These are phyloP conservation scores for Chrysanthemum makinoi DNA, from an alignment of 129 eudicot genomes.

Conservation along the genomic window DNA sequence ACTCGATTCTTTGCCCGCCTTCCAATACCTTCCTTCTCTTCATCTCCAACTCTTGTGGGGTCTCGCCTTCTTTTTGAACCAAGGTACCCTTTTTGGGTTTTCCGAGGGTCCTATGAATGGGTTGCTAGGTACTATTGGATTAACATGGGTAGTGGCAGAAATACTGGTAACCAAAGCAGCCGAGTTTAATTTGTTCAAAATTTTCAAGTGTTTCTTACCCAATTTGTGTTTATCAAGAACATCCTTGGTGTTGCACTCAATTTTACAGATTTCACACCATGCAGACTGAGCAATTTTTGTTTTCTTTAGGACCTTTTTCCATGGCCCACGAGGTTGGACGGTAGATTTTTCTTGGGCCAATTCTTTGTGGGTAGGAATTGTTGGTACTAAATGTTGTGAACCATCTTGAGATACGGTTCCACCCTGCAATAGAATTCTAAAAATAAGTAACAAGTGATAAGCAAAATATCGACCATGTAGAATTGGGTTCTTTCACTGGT, in stretches of 20 bases:
- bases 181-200: slow-evolving; percentile 36
- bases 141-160: slow-evolving; percentile 19
- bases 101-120: slow-evolving; percentile 52
- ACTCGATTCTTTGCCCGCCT: slow-evolving; percentile 57
- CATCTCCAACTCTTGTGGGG: slow-evolving; percentile 45
- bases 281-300: slow-evolving; percentile 53
- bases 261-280: slow-evolving; percentile 71
- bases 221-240: slow-evolving; percentile 52
- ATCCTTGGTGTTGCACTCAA: slow-evolving; percentile 51
- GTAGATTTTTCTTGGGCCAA: slow-evolving; percentile 35
- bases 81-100: slow-evolving; percentile 38
- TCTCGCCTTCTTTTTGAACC: slow-evolving; percentile 38
- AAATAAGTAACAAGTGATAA: too few relatives aligned
- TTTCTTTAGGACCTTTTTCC: slow-evolving; percentile 49
- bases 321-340: slow-evolving; percentile 10
- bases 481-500: too few relatives aligned
- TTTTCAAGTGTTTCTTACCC: slow-evolving; percentile 73
- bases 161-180: slow-evolving; percentile 6
- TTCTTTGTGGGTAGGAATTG: slow-evolving; percentile 16
- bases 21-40: slow-evolving; percentile 58
- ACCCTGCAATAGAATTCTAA: slow-evolving; percentile 27
- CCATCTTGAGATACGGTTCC: slow-evolving; percentile 33
- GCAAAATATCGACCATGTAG: too few relatives aligned
- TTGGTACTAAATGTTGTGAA: slow-evolving; percentile 33
- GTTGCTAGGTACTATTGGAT: slow-evolving; percentile 16